Percentiles rank a stretch among this genome's conserved stretches.
phyloP scores from a whole-genome alignment of 176 grass and related monocot species.

The Paspalum vaginatum region DNA sequence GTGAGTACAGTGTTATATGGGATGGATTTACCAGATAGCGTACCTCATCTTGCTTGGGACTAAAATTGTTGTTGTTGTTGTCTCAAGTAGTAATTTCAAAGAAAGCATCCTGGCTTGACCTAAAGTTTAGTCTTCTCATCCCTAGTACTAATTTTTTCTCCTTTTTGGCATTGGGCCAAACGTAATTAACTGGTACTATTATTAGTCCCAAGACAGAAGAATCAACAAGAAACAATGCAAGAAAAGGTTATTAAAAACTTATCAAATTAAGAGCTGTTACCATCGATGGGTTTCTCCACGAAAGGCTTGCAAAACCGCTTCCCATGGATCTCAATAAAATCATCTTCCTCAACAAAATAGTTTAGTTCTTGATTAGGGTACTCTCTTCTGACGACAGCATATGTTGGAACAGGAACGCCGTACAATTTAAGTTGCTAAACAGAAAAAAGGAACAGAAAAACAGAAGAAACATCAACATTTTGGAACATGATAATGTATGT shows the following conservation, averaged over 20 bases:
- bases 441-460: constrained; percentile 2
- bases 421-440: constrained; percentile 78
- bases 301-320: constrained; percentile 91
- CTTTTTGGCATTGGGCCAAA: constrained; percentile 15
- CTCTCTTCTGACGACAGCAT: constrained; percentile 83
- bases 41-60: too few species aligned
- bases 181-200: not conserved
- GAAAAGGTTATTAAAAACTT: constrained; percentile 7
- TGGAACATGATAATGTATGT: constrained; percentile 20
- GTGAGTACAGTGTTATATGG: not conserved
- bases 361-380: constrained; percentile 90
- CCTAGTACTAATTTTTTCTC: not conserved
- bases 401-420: constrained; percentile 82
- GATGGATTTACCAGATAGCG: not conserved
- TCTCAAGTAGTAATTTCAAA: not conserved
- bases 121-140: constrained; percentile 26
- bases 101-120: constrained; percentile 20
- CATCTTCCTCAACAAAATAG: constrained; percentile 89
- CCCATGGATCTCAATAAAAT: constrained; percentile 89
- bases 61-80: too few species aligned
- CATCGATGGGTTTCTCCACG: constrained; percentile 94
- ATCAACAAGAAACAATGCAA: constrained; percentile 20
- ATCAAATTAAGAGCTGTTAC: constrained; percentile 57
- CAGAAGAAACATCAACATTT: constrained; percentile 34
- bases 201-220: constrained; percentile 7